A percentile compares a stretch with the other conserved stretches of the same genome.
phyloP scores from a whole-genome alignment of 139 green algal species.

The Raphidocelis subcapitata region DNA sequence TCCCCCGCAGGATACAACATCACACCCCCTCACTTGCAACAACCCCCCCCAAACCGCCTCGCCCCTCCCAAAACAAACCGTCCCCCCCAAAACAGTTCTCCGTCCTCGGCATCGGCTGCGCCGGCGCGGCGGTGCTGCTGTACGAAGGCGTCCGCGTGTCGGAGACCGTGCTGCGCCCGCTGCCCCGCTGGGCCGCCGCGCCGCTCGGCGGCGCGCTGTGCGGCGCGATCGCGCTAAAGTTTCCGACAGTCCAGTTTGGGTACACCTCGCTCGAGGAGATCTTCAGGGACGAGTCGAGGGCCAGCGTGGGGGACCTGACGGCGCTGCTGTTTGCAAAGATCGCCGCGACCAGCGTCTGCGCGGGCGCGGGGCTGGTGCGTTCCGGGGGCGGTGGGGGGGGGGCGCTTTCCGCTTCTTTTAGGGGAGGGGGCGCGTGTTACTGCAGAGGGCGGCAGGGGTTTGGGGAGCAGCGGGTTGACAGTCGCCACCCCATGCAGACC shows the following conservation, averaged over 20 bases:
- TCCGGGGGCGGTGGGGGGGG: no score
- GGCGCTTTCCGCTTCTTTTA: no score
- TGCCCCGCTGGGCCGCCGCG: conserved; percentile 44
- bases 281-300: conserved; percentile 45
- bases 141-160: conserved; percentile 61
- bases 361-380: conserved; percentile 64
- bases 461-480: no score
- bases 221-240: conserved; percentile 49
- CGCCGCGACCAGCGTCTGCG: conserved; percentile 77
- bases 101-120: conserved; percentile 50
- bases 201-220: conserved; percentile 44
- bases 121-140: conserved; percentile 46
- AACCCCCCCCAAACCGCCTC: no score
- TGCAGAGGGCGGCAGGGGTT: no score
- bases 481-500: no score
- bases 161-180: conserved; percentile 63
- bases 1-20: no score
- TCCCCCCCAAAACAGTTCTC: no score
- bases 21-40: no score
- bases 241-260: conserved; percentile 59
- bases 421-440: no score
- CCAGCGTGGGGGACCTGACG: conserved; percentile 36
- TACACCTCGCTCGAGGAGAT: conserved; percentile 65
- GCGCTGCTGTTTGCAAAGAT: conserved; percentile 87
- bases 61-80: no score